Conservation (phyloP, 108 stramenopile genomes). For the Pseudonitzschia multiseries region DNA sequence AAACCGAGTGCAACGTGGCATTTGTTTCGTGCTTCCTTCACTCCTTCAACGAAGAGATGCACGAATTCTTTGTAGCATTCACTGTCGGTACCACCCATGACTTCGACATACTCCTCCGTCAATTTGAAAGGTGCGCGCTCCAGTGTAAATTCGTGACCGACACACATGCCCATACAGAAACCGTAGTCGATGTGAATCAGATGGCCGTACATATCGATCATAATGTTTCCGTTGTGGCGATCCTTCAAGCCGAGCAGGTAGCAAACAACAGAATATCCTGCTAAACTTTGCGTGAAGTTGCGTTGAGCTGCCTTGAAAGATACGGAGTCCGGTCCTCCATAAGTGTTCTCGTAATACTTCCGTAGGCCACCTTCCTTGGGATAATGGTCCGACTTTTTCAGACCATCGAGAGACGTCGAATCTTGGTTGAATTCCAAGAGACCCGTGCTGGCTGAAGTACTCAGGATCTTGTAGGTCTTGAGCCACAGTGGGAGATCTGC, state of each 20-base stretch:
- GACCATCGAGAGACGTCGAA: constrained; percentile 91
- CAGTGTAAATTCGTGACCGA: constrained; percentile 93
- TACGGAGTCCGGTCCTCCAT: constrained; percentile 74
- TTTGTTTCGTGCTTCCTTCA: constrained; percentile 75
- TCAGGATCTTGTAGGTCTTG: constrained; percentile 95
- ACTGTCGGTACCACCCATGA: constrained; percentile 84
- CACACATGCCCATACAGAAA: constrained; percentile 97
- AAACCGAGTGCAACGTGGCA: constrained; percentile 85
- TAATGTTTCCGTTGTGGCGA: constrained; percentile 99
- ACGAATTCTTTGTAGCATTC: constrained; percentile 82
- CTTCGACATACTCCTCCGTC: constrained; percentile 93
- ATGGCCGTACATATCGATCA: constrained; percentile 95
- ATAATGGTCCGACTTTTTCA: constrained; percentile 91
- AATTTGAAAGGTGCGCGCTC: constrained; percentile 99
- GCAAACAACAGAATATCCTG: constrained; percentile 89
- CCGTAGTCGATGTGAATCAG: constrained; percentile 99
- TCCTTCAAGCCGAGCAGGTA: constrained; percentile 97
- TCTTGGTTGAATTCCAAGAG: constrained; percentile 91
- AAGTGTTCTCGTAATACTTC: constrained; percentile 86
- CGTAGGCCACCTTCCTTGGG: constrained; percentile 83
- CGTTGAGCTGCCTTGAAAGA: constrained; percentile 88
- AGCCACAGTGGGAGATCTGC: constrained; percentile 89
- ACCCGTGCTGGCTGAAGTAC: constrained; percentile 90
- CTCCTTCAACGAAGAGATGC: constrained; percentile 77
- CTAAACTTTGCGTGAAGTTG: constrained; percentile 87